Conservation (phyloP, 2,329 filamentous ascomycete species). For the Scedosporium boydii region DNA sequence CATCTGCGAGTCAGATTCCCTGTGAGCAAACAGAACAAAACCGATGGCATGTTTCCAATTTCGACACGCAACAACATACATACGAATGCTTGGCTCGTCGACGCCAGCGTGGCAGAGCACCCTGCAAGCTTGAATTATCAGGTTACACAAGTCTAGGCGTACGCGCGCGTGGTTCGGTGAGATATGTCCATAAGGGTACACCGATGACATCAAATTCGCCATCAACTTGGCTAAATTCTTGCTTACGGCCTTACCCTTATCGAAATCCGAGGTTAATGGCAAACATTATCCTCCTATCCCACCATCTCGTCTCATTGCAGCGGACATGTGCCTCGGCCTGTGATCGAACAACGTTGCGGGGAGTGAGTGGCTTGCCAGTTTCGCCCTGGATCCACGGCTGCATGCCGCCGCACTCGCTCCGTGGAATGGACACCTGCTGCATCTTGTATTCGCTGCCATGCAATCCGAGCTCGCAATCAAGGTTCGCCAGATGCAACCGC, state of each 20-base stretch:
- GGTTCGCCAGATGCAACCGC: background rate
- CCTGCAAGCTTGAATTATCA: background rate
- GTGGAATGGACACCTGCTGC: background rate
- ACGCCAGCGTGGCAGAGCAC: background rate
- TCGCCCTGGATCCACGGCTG: background rate
- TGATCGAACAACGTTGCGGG: background rate
- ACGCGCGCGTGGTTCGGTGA: background rate
- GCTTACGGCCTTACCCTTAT: background rate
- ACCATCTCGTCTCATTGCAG: background rate
- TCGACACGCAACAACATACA: background rate
- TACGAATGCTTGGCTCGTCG: background rate
- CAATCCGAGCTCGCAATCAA: background rate
- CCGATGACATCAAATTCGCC: background rate
- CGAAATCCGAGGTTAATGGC: background rate
- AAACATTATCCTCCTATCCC: background rate
- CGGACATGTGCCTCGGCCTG: background rate
- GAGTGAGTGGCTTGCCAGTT: background rate
- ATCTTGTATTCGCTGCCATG: background rate
- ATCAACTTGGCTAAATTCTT: background rate
- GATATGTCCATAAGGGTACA: background rate
- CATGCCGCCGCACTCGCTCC: background rate
- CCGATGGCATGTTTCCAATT: background rate
- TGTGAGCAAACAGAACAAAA: background rate
- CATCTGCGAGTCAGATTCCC: background rate
- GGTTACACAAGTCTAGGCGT: background rate